Base-by-base conservation (phyloP, 176 grass and related monocot species). In the Zoysia pacifica region DNA sequence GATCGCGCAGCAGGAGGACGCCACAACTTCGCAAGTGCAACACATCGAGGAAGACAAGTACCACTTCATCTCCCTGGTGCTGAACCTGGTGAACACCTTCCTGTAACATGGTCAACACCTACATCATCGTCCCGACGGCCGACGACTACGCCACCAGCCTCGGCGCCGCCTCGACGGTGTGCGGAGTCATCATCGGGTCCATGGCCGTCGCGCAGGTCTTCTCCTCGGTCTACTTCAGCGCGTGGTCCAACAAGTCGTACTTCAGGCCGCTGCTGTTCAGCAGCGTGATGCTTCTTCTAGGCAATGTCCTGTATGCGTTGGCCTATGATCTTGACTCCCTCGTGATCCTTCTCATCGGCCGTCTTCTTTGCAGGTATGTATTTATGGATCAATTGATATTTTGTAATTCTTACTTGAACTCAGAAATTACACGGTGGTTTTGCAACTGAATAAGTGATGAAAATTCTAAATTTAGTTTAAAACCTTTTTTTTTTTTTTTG, bases 61-160 rank as follows among this genome's bases (percentile, higher is more conserved):
- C 65, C 84, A 90, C 44, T 87, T 90, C 73, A 90, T 79, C 8
- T 90, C 84, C 78, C 75, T 90, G 7, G 47, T 86, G 61, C 73
- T 90, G 52, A 90, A 90, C 52, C 65, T 87, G 43, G 74, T 46
- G 56, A 90, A 83, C 62, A 90, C 84, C 2, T 90, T 86, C 58
- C 83, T 90, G 50, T 90, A n/a, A 90, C 72, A 90, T 90, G 88
- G 84, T 86, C 12, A 90, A 90, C 74, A 90, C 84, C 43, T 87
- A 90, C 62, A 83, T 90, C 67, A 65, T 90, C 50, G 88, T 90
- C 74, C 84, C 88, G 8, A 90, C 88, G 10, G 88, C 88, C 46
- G 88, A 90, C 39, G 83, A 75, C 50, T 90, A 90, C 61, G 62
- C 84, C 41, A 55, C 85, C 41, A 86, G 78, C 67, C 83, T 90